Base-by-base conservation (phyloP, 129 eudicot species). In the Gnaphalium uliginosum region DNA sequence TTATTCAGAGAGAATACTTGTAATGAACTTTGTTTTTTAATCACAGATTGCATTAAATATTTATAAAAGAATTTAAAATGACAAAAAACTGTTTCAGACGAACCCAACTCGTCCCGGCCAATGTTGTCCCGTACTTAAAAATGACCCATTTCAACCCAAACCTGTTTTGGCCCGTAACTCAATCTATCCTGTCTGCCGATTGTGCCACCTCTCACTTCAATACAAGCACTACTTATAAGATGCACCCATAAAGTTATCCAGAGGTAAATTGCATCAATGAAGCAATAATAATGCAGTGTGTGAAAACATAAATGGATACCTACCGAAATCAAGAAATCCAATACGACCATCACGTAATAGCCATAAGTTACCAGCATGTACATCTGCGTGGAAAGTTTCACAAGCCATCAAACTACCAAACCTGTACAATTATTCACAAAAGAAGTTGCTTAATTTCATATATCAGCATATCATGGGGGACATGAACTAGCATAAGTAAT, bases 361-460 rank as follows among this genome's bases (percentile, higher is more conserved):
- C 98, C 98, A 94, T 68, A 94, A 86, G 76, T 94, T 94, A 56
- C 98, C 98, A 22, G 98, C 98, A 84, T 94, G 98, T 50, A 94
- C 97, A 74, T 94, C 98, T 59, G 98, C 98, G 53, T 94, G 98
- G 78, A 94, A 94, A 53, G 83, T 77, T 77, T 94, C 97, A 74
- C 98, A 90, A 26, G 87, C 91, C 83, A 94, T 91, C 90, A 94
- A 81, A 81, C 98, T 94, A 84, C 98, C 98, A 84, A 90, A 94
- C 98, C 98, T 93, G 83, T 77, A 88, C 2, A 73, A 59, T 19
- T 53, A 18, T 63, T 39, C 78, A 50, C 21, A 70, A 15, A 43
- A 65, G 54, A 27, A 73, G 5, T 57, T 5, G 1, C 39, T 13
- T 53, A 56, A 61, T 13, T 25, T 22, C 18, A 61, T 13, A 43